Conservation (phyloP, 2,329 filamentous ascomycete genomes). For the Aspergillus jensenii region DNA sequence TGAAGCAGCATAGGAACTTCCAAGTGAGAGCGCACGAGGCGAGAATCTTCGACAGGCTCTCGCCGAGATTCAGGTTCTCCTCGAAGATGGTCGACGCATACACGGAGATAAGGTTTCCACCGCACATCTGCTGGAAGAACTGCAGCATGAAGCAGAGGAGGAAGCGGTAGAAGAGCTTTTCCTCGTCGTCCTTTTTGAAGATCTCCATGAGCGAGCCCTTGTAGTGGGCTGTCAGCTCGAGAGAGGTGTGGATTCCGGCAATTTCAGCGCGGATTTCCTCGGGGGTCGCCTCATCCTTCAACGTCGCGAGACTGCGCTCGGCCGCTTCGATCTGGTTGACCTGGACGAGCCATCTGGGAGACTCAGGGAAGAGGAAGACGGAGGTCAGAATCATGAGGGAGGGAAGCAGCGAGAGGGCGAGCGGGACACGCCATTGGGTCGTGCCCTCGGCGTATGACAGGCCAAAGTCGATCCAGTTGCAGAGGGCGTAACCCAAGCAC, state of each 20-base stretch:
- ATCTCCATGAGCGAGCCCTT: constrained; percentile 19
- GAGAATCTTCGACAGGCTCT: constrained; percentile 33
- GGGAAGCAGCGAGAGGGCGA: constrained; percentile 56
- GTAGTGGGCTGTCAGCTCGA: constrained; percentile 17
- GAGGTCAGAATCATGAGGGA: constrained; percentile 49
- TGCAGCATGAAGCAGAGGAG: constrained; percentile 27
- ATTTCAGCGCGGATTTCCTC: constrained; percentile 18
- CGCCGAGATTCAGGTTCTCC: constrained; percentile 11
- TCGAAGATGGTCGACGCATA: constrained; percentile 32
- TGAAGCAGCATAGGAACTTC: constrained; percentile 34
- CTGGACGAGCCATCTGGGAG: constrained; percentile 29
- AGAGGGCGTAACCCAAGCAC: constrained; percentile 28
- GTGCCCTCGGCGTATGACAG: constrained; percentile 45
- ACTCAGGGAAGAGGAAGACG: constrained; percentile 54
- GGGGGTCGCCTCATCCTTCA: constrained; percentile 11
- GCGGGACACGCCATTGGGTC: constrained; percentile 53
- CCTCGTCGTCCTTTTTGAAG: constrained; percentile 18
- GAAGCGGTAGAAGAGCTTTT: constrained; percentile 22
- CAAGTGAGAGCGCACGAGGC: constrained; percentile 51
- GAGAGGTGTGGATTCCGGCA: constrained; percentile 17
- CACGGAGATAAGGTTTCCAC: constrained; percentile 40
- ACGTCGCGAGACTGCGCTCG: constrained; percentile 12
- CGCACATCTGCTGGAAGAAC: constrained; percentile 45
- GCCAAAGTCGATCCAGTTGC: constrained; percentile 50
- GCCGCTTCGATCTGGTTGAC: constrained; percentile 21